phyloP scores from a whole-genome alignment of 1,284 basidiomycete species.

The Athelia sp. region DNA sequence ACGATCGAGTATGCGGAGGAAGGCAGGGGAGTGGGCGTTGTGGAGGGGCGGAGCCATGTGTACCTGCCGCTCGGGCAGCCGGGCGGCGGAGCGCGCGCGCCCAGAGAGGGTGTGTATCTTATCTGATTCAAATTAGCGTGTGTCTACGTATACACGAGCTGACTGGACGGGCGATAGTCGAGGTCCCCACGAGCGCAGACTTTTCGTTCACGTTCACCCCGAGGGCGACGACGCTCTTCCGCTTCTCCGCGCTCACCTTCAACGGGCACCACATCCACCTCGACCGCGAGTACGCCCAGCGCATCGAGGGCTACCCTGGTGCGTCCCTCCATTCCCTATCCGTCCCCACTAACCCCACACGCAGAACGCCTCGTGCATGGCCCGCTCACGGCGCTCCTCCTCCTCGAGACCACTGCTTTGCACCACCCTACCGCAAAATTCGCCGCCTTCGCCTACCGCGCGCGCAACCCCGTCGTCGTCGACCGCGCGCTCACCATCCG shows the following conservation, averaged over 20 bases:
- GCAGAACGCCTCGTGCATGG: conserved; percentile 79
- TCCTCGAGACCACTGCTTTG: conserved; percentile 58
- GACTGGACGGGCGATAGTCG: conserved; percentile 29
- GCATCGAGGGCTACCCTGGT: conserved; percentile 74
- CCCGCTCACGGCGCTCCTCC: conserved; percentile 73
- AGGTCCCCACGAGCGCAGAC: conserved; percentile 45
- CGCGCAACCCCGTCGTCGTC: conserved; percentile 69
- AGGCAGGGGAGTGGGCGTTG: conserved; percentile 38
- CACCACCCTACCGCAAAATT: conserved; percentile 41
- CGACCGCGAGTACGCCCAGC: conserved; percentile 63
- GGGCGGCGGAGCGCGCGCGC: not conserved
- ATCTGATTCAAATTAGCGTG: too few relatives aligned
- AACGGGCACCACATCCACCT: conserved; percentile 74
- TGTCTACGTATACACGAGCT: not conserved
- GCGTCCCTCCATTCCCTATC: conserved; percentile 12
- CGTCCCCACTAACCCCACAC: too few relatives aligned
- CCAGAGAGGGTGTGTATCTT: conserved; percentile 1
- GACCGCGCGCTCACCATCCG: conserved; percentile 51
- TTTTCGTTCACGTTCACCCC: conserved; percentile 66
- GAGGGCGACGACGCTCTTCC: conserved; percentile 69
- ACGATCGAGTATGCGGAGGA: conserved; percentile 42
- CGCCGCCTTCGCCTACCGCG: conserved; percentile 64
- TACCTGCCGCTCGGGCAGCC: conserved; percentile 41
- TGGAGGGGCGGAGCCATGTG: conserved; percentile 73
- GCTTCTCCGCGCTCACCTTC: conserved; percentile 81